These are phyloP conservation scores for Didymella glomerata DNA, from an alignment of 2,329 filamentous ascomycete genomes.

Conservation along the genomic window DNA sequence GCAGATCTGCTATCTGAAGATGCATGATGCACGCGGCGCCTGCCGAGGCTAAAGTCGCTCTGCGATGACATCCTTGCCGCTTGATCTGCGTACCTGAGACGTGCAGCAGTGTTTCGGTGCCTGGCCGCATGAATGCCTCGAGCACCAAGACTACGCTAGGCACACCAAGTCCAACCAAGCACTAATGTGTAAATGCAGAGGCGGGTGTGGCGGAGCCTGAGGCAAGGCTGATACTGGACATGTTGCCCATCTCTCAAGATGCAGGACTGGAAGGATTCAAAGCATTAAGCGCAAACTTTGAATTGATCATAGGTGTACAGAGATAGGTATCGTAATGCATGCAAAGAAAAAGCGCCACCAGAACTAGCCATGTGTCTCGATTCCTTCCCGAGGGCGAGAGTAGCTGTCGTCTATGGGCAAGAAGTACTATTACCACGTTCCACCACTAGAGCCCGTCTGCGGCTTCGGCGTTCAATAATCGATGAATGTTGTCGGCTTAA, in stretches of 20 bases:
- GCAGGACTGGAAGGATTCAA: background rate
- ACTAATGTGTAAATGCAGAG: background rate
- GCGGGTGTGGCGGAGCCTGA: slow-evolving; percentile 1
- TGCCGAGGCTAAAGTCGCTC: slow-evolving; percentile 2
- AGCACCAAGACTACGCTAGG: slow-evolving; percentile 11
- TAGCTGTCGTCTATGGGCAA: slow-evolving; percentile 35
- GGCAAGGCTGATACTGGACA: background rate
- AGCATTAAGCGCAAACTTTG: slow-evolving; percentile 4
- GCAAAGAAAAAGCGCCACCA: slow-evolving; percentile 37
- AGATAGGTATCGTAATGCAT: slow-evolving; percentile 34
- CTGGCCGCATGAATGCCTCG: slow-evolving; percentile 23
- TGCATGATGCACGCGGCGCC: background rate
- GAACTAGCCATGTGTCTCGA: slow-evolving; percentile 42
- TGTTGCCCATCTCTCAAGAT: background rate
- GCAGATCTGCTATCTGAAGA: background rate
- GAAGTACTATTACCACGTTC: slow-evolving; percentile 44
- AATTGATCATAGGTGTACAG: slow-evolving; percentile 43
- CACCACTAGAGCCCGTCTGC: slow-evolving; percentile 17
- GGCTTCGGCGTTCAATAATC: background rate
- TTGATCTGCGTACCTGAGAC: slow-evolving; percentile 19
- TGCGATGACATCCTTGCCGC: background rate
- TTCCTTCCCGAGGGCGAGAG: slow-evolving; percentile 37
- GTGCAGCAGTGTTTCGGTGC: slow-evolving; percentile 12
- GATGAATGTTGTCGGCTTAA: slow-evolving; percentile 21
- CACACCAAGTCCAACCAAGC: slow-evolving; percentile 4